Evolutionary conservation across 345 rosid species (phyloP), one percentile per base, ranked within the genome.

Genomic region (Arabidopsis arenosa): DNA sequence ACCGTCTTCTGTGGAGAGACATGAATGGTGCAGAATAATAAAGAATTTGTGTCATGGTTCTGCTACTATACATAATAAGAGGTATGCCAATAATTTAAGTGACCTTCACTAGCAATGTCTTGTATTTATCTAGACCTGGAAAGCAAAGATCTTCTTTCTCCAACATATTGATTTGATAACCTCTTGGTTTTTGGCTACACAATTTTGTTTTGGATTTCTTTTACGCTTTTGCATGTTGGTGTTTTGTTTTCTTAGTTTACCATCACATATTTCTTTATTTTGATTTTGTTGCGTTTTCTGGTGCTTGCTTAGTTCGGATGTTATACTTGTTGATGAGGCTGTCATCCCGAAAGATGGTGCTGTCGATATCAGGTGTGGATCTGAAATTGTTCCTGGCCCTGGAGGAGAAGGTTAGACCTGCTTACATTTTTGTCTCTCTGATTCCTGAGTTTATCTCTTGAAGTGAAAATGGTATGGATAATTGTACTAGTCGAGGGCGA

Each of bases 1-100:
- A 41, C 60, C 80, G 32, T 87, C 86, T 75, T 88, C 89, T 6
- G 3, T 54, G 5, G 84, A 79, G 45, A 88, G 68, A 83, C 83
- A 70, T 55, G 89, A 88, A 70, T 93, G 98, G 98, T 87, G 98
- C 86, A 89, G 87, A 83, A 84, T 93, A 43, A 87, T 83, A 1
- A 83, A 86, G 82, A 87, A 80, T 79, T 58, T 90, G 21, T 79
- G 85, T 81, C 82, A 52, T n/a, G 45, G 61, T 40, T 84, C 91
- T 69, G 97, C 91, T 33, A 84, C 69, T 44, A 17, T 93, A 75
- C 92, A 82, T 79, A 93, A 91, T 78, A 80, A 60, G 75, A 87
- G 97, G 98, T 90, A 58, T 65, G 28, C 40, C 0, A 9, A 44
- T 52, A 17, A 15, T 35, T 43, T 9, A 47, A 13, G 6, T 13